These are phyloP conservation scores for Cordyceps farinosa DNA, from an alignment of 2,329 filamentous ascomycete genomes.

Conservation along the genomic window DNA sequence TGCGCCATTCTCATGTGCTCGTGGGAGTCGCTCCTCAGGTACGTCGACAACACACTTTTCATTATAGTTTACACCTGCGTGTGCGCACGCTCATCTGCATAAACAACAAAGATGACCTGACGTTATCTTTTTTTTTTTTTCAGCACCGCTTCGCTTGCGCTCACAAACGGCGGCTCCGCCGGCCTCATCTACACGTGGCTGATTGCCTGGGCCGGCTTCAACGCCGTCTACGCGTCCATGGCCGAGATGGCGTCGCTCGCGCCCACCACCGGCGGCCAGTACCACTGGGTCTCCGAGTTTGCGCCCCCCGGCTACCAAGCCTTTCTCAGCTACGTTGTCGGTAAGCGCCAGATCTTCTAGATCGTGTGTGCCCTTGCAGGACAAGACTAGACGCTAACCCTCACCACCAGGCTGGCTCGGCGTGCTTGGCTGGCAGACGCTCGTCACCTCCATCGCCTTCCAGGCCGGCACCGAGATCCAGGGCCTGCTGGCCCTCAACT, in stretches of 20 bases:
- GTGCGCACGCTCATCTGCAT: background rate
- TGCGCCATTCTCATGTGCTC: constrained; percentile 39
- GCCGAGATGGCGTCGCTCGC: constrained; percentile 46
- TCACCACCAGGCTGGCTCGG: constrained; percentile 34
- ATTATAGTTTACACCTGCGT: background rate
- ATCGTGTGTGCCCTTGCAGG: too few species aligned
- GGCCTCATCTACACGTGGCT: constrained; percentile 40
- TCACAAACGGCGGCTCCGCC: constrained; percentile 37
- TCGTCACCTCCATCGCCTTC: constrained; percentile 36
- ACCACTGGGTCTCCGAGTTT: constrained; percentile 52
- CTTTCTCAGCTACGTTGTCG: constrained; percentile 44
- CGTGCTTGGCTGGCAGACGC: constrained; percentile 38
- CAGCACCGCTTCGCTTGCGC: constrained; percentile 20
- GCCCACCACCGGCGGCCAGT: constrained; percentile 51
- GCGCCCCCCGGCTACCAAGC: constrained; percentile 42
- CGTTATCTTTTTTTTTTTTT: background rate
- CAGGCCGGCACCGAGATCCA: constrained; percentile 38
- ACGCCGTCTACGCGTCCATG: constrained; percentile 35
- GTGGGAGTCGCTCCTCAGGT: constrained; percentile 38
- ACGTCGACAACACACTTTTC: background rate
- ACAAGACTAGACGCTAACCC: background rate
- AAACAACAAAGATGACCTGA: background rate
- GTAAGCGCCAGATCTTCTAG: background rate
- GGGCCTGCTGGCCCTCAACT: constrained; percentile 34
- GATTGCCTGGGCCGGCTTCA: constrained; percentile 31